phyloP scores from a whole-genome alignment of 129 eudicot species.

The Kitagawia praeruptora region DNA sequence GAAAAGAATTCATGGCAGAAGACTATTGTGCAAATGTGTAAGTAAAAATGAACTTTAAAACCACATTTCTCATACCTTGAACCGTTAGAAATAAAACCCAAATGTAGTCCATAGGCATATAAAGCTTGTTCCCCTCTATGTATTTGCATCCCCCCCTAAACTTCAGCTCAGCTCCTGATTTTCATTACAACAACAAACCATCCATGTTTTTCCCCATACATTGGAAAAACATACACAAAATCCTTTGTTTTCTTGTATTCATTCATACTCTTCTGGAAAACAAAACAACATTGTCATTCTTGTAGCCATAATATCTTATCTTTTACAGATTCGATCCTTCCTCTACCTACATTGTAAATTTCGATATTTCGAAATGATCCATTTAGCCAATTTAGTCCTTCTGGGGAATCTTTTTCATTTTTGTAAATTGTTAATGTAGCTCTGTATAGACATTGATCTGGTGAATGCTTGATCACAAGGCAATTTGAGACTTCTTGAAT shows the following conservation, averaged over 20 bases:
- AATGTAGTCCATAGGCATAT: slow-evolving; percentile 6
- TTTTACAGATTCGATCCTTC: neutral
- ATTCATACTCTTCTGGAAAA: neutral
- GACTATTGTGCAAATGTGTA: neutral
- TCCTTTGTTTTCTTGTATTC: neutral
- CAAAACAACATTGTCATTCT: neutral
- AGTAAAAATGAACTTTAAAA: neutral
- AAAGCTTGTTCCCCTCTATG: neutral
- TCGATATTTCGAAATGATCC: neutral
- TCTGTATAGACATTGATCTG: neutral
- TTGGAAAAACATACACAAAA: neutral
- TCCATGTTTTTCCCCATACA: neutral
- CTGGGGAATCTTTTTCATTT: neutral
- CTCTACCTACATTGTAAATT: neutral
- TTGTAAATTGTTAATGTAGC: neutral
- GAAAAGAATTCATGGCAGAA: too few species aligned
- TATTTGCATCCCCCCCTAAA: slow-evolving; percentile 7
- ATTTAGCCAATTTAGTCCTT: neutral
- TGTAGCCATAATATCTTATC: neutral
- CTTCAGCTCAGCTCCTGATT: slow-evolving; percentile 15
- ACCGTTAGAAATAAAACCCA: slow-evolving; percentile 6
- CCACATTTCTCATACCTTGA: slow-evolving; percentile 1
- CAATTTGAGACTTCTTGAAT: neutral
- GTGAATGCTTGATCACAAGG: neutral
- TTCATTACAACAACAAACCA: slow-evolving; percentile 9